A percentile compares a stretch with the other conserved stretches of the same genome.
These are phyloP conservation scores for Lepiota venenata DNA, from an alignment of 768 basidiomycete species.

Conservation along the genomic window DNA sequence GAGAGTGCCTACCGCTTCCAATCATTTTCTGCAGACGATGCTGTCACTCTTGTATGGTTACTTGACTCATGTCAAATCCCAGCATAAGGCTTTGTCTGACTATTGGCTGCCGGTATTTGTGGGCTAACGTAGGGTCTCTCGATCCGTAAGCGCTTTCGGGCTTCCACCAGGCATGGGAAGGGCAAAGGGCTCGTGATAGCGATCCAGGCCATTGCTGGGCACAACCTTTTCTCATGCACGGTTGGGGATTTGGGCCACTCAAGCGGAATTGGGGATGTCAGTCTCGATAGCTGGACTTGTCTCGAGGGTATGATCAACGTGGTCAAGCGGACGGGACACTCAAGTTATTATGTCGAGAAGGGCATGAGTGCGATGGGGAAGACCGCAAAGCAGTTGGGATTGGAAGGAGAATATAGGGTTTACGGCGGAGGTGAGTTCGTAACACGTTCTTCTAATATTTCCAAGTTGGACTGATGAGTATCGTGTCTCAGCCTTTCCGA, in stretches of 20 bases:
- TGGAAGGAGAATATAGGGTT: conserved; percentile 60
- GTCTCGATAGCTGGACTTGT: conserved; percentile 76
- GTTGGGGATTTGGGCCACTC: conserved; percentile 74
- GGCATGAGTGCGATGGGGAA: conserved; percentile 84
- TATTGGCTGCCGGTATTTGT: neutral
- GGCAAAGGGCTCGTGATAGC: conserved; percentile 82
- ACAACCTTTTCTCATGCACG: conserved; percentile 78
- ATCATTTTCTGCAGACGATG: conserved; percentile 73
- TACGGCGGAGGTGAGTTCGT: conserved; percentile 70
- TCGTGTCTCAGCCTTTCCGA: conserved; percentile 62
- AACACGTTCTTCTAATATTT: neutral
- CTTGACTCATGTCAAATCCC: neutral
- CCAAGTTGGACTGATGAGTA: conserved; percentile 7
- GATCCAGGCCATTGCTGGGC: conserved; percentile 75
- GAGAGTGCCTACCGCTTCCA: conserved; percentile 70
- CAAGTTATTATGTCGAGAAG: conserved; percentile 84
- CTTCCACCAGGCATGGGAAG: conserved; percentile 63
- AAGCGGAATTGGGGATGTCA: conserved; percentile 70
- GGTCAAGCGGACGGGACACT: conserved; percentile 78
- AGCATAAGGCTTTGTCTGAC: neutral
- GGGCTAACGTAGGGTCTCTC: conserved; percentile 53
- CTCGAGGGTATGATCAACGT: conserved; percentile 79
- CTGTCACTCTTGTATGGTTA: conserved; percentile 61
- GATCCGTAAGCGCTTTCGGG: conserved; percentile 79
- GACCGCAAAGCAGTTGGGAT: conserved; percentile 67